These are phyloP conservation scores for Neonectria hederae DNA, from an alignment of 2,329 filamentous ascomycete species.

Conservation along the genomic window DNA sequence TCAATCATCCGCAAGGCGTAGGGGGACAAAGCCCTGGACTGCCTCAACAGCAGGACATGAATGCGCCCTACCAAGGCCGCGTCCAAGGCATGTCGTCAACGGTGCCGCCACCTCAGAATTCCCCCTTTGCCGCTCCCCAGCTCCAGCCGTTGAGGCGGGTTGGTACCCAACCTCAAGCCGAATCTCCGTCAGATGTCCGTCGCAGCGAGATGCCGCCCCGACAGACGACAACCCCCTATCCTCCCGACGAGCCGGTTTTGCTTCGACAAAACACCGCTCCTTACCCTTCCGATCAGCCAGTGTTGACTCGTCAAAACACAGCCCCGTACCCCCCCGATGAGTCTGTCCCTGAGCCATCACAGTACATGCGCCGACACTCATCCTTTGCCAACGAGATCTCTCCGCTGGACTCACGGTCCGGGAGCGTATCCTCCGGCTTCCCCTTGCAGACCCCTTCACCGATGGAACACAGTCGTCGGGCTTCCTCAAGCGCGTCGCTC, in stretches of 20 bases:
- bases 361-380: slow-evolving; percentile 38
- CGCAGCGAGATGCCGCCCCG: neutral
- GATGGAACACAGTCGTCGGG: slow-evolving; percentile 37
- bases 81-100: slow-evolving; percentile 26
- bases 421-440: slow-evolving; percentile 38
- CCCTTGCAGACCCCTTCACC: slow-evolving; percentile 44
- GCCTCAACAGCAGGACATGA: slow-evolving; percentile 17
- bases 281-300: slow-evolving; percentile 5
- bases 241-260: neutral
- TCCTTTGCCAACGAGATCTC: slow-evolving; percentile 41
- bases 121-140: slow-evolving; percentile 28
- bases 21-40: slow-evolving; percentile 5
- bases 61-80: slow-evolving; percentile 28
- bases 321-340: slow-evolving; percentile 18
- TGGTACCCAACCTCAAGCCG: slow-evolving; percentile 19
- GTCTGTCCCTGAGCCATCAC: slow-evolving; percentile 11
- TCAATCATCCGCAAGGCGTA: neutral
- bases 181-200: slow-evolving; percentile 1
- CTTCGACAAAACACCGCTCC: neutral
- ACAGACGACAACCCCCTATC: neutral
- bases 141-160: slow-evolving; percentile 17
- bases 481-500: slow-evolving; percentile 33
- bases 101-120: slow-evolving; percentile 33
- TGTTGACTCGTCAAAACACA: neutral
- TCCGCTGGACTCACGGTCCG: slow-evolving; percentile 39